These are phyloP conservation scores for Fraxinus baroniana DNA, from an alignment of 305 asterid genomes.

Conservation along the genomic window DNA sequence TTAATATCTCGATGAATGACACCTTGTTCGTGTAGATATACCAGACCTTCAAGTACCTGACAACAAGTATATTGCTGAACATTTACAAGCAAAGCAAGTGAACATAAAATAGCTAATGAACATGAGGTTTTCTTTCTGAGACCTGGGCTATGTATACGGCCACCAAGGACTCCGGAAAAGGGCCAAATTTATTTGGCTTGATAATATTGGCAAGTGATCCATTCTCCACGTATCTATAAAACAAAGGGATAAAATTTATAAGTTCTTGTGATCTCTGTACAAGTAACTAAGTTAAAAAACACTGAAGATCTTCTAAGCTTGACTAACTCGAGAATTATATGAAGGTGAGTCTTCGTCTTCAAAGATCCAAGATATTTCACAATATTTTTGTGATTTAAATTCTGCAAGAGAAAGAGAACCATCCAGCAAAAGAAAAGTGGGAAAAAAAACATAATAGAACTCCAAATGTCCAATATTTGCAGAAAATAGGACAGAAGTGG, in stretches of 20 bases:
- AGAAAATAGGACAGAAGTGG: not conserved
- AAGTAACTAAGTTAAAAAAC: not conserved
- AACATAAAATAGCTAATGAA: slow-evolving; percentile 21
- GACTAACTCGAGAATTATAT: slow-evolving; percentile 75
- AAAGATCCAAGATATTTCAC: slow-evolving; percentile 92
- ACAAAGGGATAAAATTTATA: slow-evolving; percentile 1
- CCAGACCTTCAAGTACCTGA: slow-evolving; percentile 98
- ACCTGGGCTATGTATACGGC: slow-evolving; percentile 99
- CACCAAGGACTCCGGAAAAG: slow-evolving; percentile 98
- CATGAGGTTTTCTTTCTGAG: slow-evolving; percentile 25
- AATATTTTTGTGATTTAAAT: slow-evolving; percentile 91
- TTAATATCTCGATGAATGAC: slow-evolving; percentile 92
- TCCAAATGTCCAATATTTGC: not conserved
- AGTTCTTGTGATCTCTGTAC: not conserved
- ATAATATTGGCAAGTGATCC: slow-evolving; percentile 93
- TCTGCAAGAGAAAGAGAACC: slow-evolving; percentile 44
- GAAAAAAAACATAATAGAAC: not conserved
- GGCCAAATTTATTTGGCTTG: slow-evolving; percentile 98
- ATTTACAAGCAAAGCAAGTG: slow-evolving; percentile 27
- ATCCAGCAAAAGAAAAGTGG: not conserved
- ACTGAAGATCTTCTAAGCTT: slow-evolving; percentile 15
- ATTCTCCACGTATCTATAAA: slow-evolving; percentile 83
- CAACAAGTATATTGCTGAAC: slow-evolving; percentile 21
- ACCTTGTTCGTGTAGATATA: slow-evolving; percentile 98
- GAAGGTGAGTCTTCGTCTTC: slow-evolving; percentile 94